Percentiles rank a stretch among this genome's conserved stretches.
Conservation (phyloP, 2,329 filamentous ascomycete genomes). For the Penicillium sp. region DNA sequence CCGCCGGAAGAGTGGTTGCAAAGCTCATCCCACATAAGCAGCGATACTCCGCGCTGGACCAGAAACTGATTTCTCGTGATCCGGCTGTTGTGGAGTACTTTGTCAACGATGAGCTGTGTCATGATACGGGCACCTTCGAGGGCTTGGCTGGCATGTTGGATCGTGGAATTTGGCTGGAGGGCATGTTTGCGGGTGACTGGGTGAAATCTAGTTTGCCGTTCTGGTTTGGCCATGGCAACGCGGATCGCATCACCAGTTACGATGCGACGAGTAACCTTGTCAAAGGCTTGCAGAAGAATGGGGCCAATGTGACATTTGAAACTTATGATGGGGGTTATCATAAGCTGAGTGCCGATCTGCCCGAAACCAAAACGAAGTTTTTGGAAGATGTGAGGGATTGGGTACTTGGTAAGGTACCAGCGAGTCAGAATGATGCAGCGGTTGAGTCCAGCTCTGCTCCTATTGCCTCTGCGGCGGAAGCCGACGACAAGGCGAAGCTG, state of each 20-base stretch:
- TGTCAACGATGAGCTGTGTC: constrained; percentile 68
- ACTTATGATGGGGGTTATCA: constrained; percentile 78
- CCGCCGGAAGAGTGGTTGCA: constrained; percentile 67
- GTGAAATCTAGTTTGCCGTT: constrained; percentile 56
- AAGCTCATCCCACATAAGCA: constrained; percentile 68
- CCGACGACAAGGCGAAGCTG: constrained; percentile 8
- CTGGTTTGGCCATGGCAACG: constrained; percentile 75
- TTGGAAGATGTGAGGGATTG: constrained; percentile 64
- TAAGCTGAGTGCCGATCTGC: constrained; percentile 50
- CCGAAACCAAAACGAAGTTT: constrained; percentile 38
- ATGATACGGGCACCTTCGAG: constrained; percentile 84
- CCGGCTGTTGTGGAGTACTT: constrained; percentile 62
- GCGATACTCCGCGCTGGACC: constrained; percentile 65
- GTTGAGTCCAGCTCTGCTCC: not conserved
- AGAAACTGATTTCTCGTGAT: constrained; percentile 68
- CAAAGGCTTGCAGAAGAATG: constrained; percentile 63
- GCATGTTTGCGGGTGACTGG: constrained; percentile 37
- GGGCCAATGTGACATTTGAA: constrained; percentile 69
- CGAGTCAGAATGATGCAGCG: not conserved
- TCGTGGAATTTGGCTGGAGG: constrained; percentile 63
- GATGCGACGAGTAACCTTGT: constrained; percentile 66
- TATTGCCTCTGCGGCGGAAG: not conserved
- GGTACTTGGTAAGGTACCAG: constrained; percentile 51
- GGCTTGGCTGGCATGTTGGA: constrained; percentile 77
- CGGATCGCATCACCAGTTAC: constrained; percentile 69